Evolutionary conservation across 108 stramenopile species (phyloP), one percentile per base, ranked within the genome.

Genomic region (Nitzschia sp.): DNA sequence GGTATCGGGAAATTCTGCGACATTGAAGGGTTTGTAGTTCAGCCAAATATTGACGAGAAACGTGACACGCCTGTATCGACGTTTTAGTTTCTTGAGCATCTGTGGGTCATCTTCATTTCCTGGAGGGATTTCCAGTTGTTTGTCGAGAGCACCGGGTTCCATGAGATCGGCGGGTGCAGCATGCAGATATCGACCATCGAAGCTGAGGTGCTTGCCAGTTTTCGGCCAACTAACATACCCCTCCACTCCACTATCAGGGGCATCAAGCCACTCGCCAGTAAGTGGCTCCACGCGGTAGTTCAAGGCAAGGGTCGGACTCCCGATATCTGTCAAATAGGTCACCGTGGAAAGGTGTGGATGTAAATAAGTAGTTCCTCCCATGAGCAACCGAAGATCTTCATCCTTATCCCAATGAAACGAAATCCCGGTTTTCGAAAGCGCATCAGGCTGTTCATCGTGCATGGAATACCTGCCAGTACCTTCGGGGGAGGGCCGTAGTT

Each of bases 1-100:
- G 10, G 77, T 80, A 25, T 86, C 80, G 11, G 90, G 88, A 43
- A 95, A 81, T 41, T 71, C 75, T 21, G 89, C 62, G 26, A 87
- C 82, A 69, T 93, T 71, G 51, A 88, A 80, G 10, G 95, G 92
- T 29, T 72, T 72, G 62, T 93, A 86, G 63, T 96, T 89, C 8
- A 96, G 76, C 95, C 95, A 96, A 8, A 96, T 81, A 64, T 96
- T 96, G 42, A 94, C 95, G 38, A 96, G 58, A 67, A 96, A 94
- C 19, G 95, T 96, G 11, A 93, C 79, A 29, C 83, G 76, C 12
- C 76, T 71, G 56, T 75, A 70, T 17, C 73, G 39, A 24, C 82
- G 46, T 22, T 53, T 54, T 26, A 64, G 41, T 57, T 25, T 20
- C 55, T 68, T 68, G 26, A 20, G 10, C 10, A 43, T 41, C 48